Conservation (phyloP, 495 filamentous ascomycete species). For the Rostrohypoxylon terebratum region DNA sequence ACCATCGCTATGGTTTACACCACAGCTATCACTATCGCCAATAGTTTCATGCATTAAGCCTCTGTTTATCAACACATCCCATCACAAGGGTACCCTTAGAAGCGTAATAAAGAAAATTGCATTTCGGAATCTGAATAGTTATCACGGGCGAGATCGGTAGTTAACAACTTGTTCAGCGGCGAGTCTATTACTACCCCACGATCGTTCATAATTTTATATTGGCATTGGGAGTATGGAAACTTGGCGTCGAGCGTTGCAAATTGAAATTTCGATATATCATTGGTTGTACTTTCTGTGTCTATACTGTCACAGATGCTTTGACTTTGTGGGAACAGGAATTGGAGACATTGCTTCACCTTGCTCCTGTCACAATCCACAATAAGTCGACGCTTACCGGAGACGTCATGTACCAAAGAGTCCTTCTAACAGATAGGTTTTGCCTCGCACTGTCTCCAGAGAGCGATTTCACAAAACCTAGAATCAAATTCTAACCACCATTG, state of each 20-base stretch:
- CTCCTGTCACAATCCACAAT: background rate
- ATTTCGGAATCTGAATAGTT: background rate
- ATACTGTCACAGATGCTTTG: background rate
- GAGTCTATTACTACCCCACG: background rate
- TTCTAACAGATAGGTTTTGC: too few relatives aligned
- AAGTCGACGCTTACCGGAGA: background rate
- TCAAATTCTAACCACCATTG: too few relatives aligned
- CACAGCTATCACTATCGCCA: constrained; percentile 65
- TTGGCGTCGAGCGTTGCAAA: background rate
- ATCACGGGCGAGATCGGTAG: constrained; percentile 16
- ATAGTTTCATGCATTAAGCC: constrained; percentile 53
- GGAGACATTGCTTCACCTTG: background rate
- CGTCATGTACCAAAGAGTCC: too few relatives aligned
- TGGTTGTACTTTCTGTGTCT: background rate
- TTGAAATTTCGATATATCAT: background rate
- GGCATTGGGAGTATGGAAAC: background rate
- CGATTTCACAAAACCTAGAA: too few relatives aligned
- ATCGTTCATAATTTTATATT: constrained; percentile 15
- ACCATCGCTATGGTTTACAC: constrained; percentile 72
- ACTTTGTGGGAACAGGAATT: background rate
- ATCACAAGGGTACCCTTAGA: background rate
- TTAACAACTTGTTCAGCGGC: constrained; percentile 15
- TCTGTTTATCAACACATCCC: background rate
- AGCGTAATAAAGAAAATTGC: constrained; percentile 11
- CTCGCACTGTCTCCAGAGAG: too few relatives aligned